Evolutionary conservation across 2,329 filamentous ascomycete genomes (phyloP).

Genomic region (Microcyclosporella mali): DNA sequence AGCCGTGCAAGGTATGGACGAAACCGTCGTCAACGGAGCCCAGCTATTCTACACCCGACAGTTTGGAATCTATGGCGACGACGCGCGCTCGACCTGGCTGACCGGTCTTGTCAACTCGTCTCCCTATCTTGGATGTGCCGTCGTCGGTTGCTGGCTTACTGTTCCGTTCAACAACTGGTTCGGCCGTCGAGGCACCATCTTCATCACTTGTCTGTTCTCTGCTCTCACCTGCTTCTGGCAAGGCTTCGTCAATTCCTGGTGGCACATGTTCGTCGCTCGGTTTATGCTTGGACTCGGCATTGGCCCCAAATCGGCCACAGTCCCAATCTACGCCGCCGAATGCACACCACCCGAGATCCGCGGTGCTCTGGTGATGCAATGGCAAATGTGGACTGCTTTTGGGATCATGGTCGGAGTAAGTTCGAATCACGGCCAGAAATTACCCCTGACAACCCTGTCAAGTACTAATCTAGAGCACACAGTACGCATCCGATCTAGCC

Average conservation of each 20-base stretch:
- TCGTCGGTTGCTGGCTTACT: conserved; percentile 45
- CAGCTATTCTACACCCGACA: conserved; percentile 1
- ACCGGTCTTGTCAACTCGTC: not conserved
- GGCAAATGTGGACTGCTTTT: conserved; percentile 43
- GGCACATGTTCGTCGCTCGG: conserved; percentile 61
- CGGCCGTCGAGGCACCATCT: conserved; percentile 34
- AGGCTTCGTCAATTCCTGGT: conserved; percentile 64
- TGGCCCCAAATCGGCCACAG: conserved; percentile 38
- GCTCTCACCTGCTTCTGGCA: conserved; percentile 57
- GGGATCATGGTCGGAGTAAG: conserved; percentile 51
- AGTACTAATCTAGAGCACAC: no score
- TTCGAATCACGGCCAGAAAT: no score
- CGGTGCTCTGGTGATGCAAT: conserved; percentile 29
- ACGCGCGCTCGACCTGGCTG: conserved; percentile 2
- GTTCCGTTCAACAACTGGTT: conserved; percentile 34
- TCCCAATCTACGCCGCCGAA: conserved; percentile 37
- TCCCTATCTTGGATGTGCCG: conserved; percentile 1
- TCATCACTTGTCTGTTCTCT: conserved; percentile 40
- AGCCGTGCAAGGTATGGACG: conserved; percentile 4
- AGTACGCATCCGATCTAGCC: no score
- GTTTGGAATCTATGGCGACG: not conserved
- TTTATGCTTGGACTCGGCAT: conserved; percentile 60
- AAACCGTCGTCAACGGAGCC: conserved; percentile 3
- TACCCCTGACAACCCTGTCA: no score
- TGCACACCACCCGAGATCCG: conserved; percentile 45